Conservation (phyloP, 352 stramenopile genomes). For the Globisporangium acanthophoron region DNA sequence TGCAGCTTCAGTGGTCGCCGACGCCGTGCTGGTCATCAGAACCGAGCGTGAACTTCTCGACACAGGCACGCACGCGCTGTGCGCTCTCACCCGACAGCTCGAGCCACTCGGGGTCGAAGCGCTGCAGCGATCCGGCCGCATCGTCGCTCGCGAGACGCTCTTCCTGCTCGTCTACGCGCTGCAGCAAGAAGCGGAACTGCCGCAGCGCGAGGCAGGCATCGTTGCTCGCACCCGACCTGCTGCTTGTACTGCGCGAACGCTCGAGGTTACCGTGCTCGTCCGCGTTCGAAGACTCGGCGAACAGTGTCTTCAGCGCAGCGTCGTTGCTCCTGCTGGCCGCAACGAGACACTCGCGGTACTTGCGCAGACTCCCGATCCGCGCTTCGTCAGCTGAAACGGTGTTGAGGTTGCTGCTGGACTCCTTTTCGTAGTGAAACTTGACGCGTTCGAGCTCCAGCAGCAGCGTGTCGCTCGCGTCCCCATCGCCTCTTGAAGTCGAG, state of each 20-base stretch:
- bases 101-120: slow-evolving; percentile 22
- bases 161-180: slow-evolving; percentile 20
- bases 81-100: slow-evolving; percentile 21
- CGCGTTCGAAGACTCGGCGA: neutral
- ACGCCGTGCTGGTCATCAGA: neutral
- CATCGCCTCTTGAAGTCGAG: too few relatives aligned
- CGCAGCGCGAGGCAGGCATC: slow-evolving; percentile 1
- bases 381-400: neutral
- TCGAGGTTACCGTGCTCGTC: neutral
- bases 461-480: neutral
- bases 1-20: too few relatives aligned
- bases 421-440: slow-evolving; percentile 5
- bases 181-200: slow-evolving; percentile 19
- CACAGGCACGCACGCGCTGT: slow-evolving; percentile 17
- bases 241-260: neutral
- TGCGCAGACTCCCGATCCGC: slow-evolving; percentile 3
- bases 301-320: neutral
- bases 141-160: slow-evolving; percentile 10
- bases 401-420: neutral
- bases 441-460: slow-evolving; percentile 9
- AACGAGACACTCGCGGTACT: slow-evolving; percentile 8
- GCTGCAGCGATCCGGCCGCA: slow-evolving; percentile 12
- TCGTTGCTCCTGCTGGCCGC: neutral
- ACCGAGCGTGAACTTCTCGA: slow-evolving; percentile 21
- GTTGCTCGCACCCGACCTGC: neutral